Evolutionary conservation across 306 rosid genomes (phyloP), one percentile per base, ranked within the genome.

Genomic region (Sphenostylis stenocarpa): DNA sequence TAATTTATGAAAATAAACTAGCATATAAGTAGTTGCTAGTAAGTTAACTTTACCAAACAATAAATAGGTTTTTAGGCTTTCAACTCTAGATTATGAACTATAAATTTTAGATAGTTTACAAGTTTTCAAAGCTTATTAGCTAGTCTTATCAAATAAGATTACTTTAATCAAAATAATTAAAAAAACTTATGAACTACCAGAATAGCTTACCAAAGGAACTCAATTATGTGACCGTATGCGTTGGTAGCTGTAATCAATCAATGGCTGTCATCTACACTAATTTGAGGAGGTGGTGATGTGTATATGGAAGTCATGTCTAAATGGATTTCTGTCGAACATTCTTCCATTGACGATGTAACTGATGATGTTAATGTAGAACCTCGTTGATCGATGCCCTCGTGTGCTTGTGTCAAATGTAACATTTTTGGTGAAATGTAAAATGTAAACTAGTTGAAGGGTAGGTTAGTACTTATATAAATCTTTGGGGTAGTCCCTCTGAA

Each of bases 391-490:
- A 65, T 77, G 49, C 5, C 38, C 11, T 49, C 45, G 23, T 19
- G n/a, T n/a, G n/a, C n/a, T n/a, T n/a, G n/a, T n/a, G n/a, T n/a
- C n/a, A n/a, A n/a, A n/a, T n/a, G n/a, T n/a, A n/a, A n/a, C n/a
- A n/a, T n/a, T n/a, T n/a, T n/a, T n/a, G n/a, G n/a, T n/a, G n/a
- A n/a, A n/a, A n/a, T n/a, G n/a, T 67, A 60, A 78, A 51, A 73
- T 48, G 70, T 31, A 52, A 62, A 38, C 20, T 13, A 17, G 64
- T 36, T n/a, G 20, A 61, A 53, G 73, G 81, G 53, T 63, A 76
- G 19, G 20, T 39, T 1, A 19, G 79, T 63, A 44, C 39, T 56
- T 80, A 0, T 31, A 16, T 56, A 19, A 26, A 26, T 21, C 34
- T 29, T 34, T 52, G 29, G 70, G 67, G 73, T 56, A 68, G 53